These are phyloP conservation scores for Calonectria montana DNA, from an alignment of 2,329 filamentous ascomycete genomes.

Conservation along the genomic window DNA sequence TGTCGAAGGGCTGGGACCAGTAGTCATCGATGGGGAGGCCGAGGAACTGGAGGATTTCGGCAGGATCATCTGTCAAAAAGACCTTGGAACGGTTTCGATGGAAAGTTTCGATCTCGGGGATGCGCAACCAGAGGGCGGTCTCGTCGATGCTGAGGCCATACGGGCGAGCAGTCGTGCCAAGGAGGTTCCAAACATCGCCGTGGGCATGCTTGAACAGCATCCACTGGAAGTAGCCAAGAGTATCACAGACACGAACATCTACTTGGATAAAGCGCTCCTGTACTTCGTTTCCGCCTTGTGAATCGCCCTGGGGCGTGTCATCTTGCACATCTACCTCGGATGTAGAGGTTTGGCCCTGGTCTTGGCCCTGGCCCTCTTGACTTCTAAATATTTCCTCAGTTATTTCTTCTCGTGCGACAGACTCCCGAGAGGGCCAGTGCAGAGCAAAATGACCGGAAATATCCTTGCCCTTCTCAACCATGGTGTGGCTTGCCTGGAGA, in stretches of 20 bases:
- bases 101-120: slow-evolving; percentile 73
- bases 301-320: background rate
- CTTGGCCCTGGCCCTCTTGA: background rate
- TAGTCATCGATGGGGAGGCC: slow-evolving; percentile 60
- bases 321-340: slow-evolving; percentile 3
- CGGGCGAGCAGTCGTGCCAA: slow-evolving; percentile 72
- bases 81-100: slow-evolving; percentile 69
- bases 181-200: slow-evolving; percentile 75
- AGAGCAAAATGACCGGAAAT: slow-evolving; percentile 63
- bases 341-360: background rate
- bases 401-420: background rate
- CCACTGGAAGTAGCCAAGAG: slow-evolving; percentile 65
- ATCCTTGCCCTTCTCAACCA: slow-evolving; percentile 40
- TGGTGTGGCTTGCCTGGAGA: slow-evolving; percentile 49
- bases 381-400: background rate
- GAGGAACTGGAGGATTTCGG: slow-evolving; percentile 69
- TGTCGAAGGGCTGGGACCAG: slow-evolving; percentile 68
- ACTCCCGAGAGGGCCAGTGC: slow-evolving; percentile 57
- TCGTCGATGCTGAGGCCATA: slow-evolving; percentile 76
- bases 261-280: slow-evolving; percentile 68
- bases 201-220: slow-evolving; percentile 75
- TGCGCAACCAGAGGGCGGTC: slow-evolving; percentile 70
- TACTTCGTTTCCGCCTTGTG: background rate
- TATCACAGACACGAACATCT: slow-evolving; percentile 70
- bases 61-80: slow-evolving; percentile 68